Evolutionary conservation across 495 filamentous ascomycete species (phyloP).

Genomic region (Aspergillus conjunctus): DNA sequence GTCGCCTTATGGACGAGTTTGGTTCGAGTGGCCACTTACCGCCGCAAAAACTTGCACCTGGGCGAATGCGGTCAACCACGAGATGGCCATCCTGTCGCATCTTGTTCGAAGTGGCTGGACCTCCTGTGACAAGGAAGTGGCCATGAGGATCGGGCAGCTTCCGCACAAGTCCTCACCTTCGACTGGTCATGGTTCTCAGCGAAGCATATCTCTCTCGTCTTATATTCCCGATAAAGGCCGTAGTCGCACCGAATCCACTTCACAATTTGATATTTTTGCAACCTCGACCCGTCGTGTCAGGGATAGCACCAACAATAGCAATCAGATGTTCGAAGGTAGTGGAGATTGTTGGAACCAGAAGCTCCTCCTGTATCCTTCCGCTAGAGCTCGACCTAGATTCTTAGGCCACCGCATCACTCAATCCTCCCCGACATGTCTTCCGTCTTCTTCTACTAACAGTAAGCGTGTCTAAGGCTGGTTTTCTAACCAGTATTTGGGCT

Average conservation of each 20-base stretch:
- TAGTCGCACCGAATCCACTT: conserved; percentile 9
- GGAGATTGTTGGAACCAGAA: conserved; percentile 20
- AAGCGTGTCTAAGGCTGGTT: no score
- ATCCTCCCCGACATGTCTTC: conserved; percentile 27
- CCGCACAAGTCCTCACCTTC: background rate
- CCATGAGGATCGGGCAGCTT: background rate
- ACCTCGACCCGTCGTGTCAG: conserved; percentile 23
- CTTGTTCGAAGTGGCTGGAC: conserved; percentile 29
- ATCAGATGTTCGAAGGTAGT: conserved; percentile 1
- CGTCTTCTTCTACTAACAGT: conserved; percentile 14
- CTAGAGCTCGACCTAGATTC: conserved; percentile 7
- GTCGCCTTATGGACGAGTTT: conserved; percentile 35
- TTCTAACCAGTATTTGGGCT: no score
- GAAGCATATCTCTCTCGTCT: conserved; percentile 6
- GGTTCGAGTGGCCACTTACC: conserved; percentile 34
- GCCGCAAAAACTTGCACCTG: conserved; percentile 20
- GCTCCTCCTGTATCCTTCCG: conserved; percentile 15
- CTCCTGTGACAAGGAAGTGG: conserved; percentile 7
- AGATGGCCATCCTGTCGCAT: conserved; percentile 25
- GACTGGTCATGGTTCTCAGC: background rate
- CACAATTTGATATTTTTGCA: conserved; percentile 9
- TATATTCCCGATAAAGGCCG: conserved; percentile 2
- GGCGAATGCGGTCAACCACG: conserved; percentile 28
- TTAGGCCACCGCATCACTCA: conserved; percentile 26
- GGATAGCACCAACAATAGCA: conserved; percentile 4